Percentiles rank a stretch among this genome's conserved stretches.
Conservation (phyloP, 2,329 filamentous ascomycete genomes). For the Pseudocercospora fuligena region DNA sequence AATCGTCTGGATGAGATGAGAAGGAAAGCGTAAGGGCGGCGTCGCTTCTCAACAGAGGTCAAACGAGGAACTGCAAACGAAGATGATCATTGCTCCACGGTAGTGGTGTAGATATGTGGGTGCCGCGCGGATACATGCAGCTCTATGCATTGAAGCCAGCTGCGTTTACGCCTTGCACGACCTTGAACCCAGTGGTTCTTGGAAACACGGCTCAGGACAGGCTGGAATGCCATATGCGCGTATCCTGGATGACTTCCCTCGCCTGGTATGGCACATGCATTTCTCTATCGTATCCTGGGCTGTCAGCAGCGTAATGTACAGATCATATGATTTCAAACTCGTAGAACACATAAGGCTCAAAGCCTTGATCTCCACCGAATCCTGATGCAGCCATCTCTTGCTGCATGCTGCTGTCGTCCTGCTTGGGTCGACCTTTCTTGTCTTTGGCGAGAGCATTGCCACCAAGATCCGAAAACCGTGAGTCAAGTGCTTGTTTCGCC, state of each 20-base stretch:
- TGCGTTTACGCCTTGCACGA: no score
- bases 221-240: not conserved
- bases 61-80: no score
- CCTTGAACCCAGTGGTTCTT: not conserved
- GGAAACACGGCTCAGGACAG: not conserved
- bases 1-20: no score
- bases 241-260: not conserved
- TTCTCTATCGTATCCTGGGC: conserved; percentile 1
- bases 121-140: not conserved
- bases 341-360: conserved; percentile 97
- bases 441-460: conserved; percentile 93
- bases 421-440: conserved; percentile 88
- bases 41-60: no score
- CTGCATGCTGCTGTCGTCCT: conserved; percentile 80
- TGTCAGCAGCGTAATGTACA: not conserved
- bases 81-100: no score
- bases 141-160: not conserved
- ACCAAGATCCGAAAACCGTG: conserved; percentile 85
- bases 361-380: conserved; percentile 67
- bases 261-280: not conserved
- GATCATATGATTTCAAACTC: conserved; percentile 76
- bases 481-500: conserved; percentile 69
- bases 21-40: no score
- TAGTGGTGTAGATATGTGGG: no score
- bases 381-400: conserved; percentile 82